phyloP scores from a whole-genome alignment of 176 grass and related monocot genomes.

The Zizania latifolia region DNA sequence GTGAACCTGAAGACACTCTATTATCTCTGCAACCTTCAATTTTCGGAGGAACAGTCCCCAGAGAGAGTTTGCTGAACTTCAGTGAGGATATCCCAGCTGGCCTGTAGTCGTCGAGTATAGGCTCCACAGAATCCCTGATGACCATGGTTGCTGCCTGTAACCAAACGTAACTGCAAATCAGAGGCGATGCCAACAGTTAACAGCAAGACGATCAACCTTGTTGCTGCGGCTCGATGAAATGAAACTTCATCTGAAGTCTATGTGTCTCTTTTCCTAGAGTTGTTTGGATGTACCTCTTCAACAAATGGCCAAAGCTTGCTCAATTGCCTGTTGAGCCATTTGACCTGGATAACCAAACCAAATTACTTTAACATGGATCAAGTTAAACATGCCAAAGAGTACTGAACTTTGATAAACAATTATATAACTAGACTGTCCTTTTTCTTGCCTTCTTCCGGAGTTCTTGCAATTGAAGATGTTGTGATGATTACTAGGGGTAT shows the following conservation, averaged over 20 bases:
- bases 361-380: neutral
- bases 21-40: slow-evolving; percentile 66
- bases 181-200: neutral
- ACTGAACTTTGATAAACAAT: neutral
- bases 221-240: neutral
- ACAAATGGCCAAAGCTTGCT: slow-evolving; percentile 95
- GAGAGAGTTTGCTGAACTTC: slow-evolving; percentile 88
- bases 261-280: neutral
- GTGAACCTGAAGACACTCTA: neutral
- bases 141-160: slow-evolving; percentile 88
- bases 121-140: slow-evolving; percentile 88
- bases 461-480: neutral
- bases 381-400: neutral
- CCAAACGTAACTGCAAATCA: slow-evolving; percentile 20
- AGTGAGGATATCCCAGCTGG: slow-evolving; percentile 81
- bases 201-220: neutral
- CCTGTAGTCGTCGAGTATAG: slow-evolving; percentile 76
- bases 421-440: neutral
- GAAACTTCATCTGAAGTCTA: neutral
- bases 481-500: neutral
- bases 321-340: slow-evolving; percentile 88
- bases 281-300: slow-evolving; percentile 51
- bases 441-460: neutral
- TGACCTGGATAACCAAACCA: slow-evolving; percentile 57
- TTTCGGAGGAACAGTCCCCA: slow-evolving; percentile 83